Evolutionary conservation across 768 basidiomycete species (phyloP), one percentile per base, ranked within the genome.

Genomic region (Calocera cornea): DNA sequence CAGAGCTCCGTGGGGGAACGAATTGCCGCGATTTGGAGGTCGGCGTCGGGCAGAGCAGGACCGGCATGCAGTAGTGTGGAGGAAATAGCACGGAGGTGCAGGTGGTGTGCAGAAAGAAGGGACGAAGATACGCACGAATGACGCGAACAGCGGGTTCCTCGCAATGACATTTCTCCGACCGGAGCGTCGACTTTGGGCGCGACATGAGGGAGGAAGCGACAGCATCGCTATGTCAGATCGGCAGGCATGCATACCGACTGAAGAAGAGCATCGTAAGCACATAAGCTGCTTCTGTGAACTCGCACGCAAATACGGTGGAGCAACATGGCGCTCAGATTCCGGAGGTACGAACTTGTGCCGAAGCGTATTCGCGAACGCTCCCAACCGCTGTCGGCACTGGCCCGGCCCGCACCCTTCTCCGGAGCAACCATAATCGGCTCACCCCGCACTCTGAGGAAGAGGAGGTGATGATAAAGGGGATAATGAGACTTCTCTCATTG

Each of bases 21-120:
- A 60, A 60, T 60, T 60, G 31, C 54, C 54, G 54, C 54, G 54
- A 60, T 60, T 29, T 60, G 31, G 54, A 60, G 27, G 31, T 11
- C 10, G n/a, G 54, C 27, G 31, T 60, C 54, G 54, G 11, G 54
- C 3, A 29, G 54, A 60, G 54, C 31, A 60, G 54, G 54, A 60
- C 14, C 54, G 11, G 31, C 31, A 19, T 29, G 31, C 44, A 47
- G 19, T 47, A n/a, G n/a, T n/a, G n/a, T n/a, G n/a, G n/a, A n/a
- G n/a, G n/a, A 47, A 24, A 47, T 47, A 38, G 36, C 36, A 38
- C 5, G 44, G 44, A 47, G 19, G 5, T 47, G 54, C 16, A 29
- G 14, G 54, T 16, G 14, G 22, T 50, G 49, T 50, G 49, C 11
- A 50, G 49, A 50, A 27, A 24, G 14, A 24, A 14, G 49, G 14